Percentiles rank a stretch among this genome's conserved stretches.
phyloP scores from a whole-genome alignment of 768 basidiomycete genomes.

The Pilatotrama ljubarskyi region DNA sequence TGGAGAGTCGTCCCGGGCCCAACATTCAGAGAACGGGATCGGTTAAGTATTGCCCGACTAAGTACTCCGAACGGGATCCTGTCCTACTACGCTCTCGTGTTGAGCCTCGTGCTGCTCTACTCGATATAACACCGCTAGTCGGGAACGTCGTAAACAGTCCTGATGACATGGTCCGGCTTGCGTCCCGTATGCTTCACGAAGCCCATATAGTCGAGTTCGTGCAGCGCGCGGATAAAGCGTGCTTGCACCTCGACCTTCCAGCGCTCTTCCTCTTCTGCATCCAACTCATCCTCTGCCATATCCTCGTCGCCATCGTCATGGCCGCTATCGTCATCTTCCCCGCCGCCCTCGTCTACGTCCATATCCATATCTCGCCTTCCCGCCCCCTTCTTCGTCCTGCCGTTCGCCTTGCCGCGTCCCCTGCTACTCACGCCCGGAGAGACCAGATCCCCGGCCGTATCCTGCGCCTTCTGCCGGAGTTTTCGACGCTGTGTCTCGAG shows the following conservation, averaged over 20 bases:
- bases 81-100: too few relatives aligned
- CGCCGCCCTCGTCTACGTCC: conserved; percentile 24
- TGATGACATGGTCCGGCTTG: conserved; percentile 72
- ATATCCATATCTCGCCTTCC: conserved; percentile 9
- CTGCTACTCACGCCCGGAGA: background rate
- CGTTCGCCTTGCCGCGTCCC: background rate
- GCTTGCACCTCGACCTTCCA: conserved; percentile 72
- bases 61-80: too few relatives aligned
- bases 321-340: conserved; percentile 28
- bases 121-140: background rate
- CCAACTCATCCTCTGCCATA: conserved; percentile 19
- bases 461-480: conserved; percentile 23
- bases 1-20: too few relatives aligned
- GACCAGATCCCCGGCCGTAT: conserved; percentile 23
- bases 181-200: conserved; percentile 78
- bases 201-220: conserved; percentile 80
- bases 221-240: conserved; percentile 75
- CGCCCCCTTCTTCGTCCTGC: background rate
- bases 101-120: too few relatives aligned
- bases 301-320: conserved; percentile 35
- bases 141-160: conserved; percentile 10
- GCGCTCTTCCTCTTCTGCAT: conserved; percentile 42
- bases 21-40: too few relatives aligned
- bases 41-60: too few relatives aligned
- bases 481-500: conserved; percentile 56